phyloP scores from a whole-genome alignment of 176 grass and related monocot species.

The Oryza brachyantha region DNA sequence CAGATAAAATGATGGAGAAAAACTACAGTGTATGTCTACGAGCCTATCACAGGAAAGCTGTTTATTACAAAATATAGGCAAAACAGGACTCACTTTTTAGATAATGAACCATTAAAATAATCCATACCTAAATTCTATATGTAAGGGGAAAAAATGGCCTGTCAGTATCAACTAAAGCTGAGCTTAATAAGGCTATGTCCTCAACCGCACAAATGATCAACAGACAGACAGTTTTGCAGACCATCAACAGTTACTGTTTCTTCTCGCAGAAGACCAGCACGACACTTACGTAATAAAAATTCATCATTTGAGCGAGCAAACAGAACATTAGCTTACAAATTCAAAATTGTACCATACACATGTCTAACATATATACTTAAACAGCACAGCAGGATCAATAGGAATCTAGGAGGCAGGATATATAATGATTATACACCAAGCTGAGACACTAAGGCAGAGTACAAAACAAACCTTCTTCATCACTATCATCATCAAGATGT shows the following conservation, averaged over 20 bases:
- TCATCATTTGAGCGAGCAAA: not conserved
- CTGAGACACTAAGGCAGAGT: not conserved
- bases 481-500: constrained; percentile 59
- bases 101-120: constrained; percentile 4
- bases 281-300: not conserved
- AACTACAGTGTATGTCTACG: not conserved
- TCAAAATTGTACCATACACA: not conserved
- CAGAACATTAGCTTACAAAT: not conserved
- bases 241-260: not conserved
- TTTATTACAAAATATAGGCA: not conserved
- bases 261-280: not conserved
- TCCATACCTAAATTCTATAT: not conserved
- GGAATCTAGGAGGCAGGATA: not conserved
- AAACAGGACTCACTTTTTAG: not conserved
- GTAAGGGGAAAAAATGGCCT: not conserved
- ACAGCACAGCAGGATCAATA: not conserved
- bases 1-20: constrained; percentile 13
- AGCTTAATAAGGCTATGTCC: not conserved
- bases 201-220: not conserved
- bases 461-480: constrained; percentile 44
- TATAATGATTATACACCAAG: not conserved
- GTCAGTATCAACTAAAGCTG: not conserved
- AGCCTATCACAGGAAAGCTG: not conserved
- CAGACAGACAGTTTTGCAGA: not conserved
- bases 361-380: not conserved